phyloP scores from a whole-genome alignment of 2,329 filamentous ascomycete genomes.

The Cladosporium cucumerinum region DNA sequence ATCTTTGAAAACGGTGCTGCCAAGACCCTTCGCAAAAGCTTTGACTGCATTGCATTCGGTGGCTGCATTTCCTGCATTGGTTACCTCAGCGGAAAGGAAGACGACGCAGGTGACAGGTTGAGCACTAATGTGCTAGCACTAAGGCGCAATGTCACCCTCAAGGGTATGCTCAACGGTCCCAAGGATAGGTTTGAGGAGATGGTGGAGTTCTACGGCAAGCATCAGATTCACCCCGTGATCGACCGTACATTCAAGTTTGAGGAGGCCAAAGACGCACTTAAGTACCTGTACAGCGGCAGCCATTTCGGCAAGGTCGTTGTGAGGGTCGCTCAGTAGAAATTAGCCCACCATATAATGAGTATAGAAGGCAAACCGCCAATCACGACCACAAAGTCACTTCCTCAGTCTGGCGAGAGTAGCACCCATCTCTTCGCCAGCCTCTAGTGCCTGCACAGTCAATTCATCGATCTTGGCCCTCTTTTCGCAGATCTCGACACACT shows the following conservation, averaged over 20 bases:
- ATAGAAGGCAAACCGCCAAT: not conserved
- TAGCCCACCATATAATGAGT: not conserved
- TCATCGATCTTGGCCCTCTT: constrained; percentile 37
- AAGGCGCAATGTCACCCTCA: constrained; percentile 51
- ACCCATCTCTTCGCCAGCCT: constrained; percentile 36
- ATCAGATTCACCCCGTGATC: constrained; percentile 41
- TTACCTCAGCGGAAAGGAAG: constrained; percentile 53
- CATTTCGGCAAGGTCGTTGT: constrained; percentile 40
- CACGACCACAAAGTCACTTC: constrained; percentile 24
- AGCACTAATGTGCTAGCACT: constrained; percentile 59
- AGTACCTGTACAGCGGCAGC: constrained; percentile 35
- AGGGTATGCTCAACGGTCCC: constrained; percentile 58
- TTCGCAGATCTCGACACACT: constrained; percentile 33
- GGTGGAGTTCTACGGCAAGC: constrained; percentile 41
- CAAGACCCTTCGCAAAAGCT: constrained; percentile 46
- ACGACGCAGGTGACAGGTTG: constrained; percentile 51
- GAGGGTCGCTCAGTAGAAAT: constrained; percentile 24
- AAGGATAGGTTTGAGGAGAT: constrained; percentile 50
- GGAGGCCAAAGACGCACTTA: constrained; percentile 33
- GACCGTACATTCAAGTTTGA: constrained; percentile 41
- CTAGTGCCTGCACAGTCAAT: constrained; percentile 32
- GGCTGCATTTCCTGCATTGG: constrained; percentile 42
- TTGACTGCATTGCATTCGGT: constrained; percentile 41
- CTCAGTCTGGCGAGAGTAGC: constrained; percentile 36
- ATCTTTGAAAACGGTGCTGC: constrained; percentile 53